A percentile compares a stretch with the other conserved stretches of the same genome.
These are phyloP conservation scores for Parmales sp. DNA, from an alignment of 108 stramenopile species.

Conservation along the genomic window DNA sequence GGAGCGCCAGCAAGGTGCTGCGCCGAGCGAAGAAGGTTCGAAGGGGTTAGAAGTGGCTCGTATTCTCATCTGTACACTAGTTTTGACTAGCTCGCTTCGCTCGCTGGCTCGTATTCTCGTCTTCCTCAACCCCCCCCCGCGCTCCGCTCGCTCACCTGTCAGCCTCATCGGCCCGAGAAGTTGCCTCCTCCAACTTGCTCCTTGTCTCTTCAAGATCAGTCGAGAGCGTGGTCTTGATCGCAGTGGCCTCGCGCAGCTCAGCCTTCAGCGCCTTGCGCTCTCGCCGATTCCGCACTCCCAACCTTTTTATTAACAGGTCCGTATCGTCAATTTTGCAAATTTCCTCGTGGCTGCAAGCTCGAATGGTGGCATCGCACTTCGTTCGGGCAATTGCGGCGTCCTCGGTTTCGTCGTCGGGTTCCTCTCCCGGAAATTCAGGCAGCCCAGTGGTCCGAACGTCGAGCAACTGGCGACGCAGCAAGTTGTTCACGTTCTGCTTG, in stretches of 20 bases:
- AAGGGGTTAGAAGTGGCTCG: too few relatives aligned
- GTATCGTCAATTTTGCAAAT: background rate
- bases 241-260: background rate
- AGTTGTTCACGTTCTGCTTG: background rate
- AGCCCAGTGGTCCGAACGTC: background rate
- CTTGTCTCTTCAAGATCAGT: background rate
- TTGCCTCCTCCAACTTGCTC: background rate
- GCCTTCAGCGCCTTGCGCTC: constrained; percentile 3
- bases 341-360: background rate
- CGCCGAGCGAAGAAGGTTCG: too few relatives aligned
- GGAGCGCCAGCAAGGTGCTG: background rate
- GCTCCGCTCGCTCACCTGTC: too few relatives aligned
- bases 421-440: background rate
- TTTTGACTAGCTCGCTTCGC: too few relatives aligned
- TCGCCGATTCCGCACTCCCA: constrained; percentile 3
- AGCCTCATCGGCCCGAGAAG: constrained; percentile 1
- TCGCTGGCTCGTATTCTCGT: too few relatives aligned
- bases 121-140: too few relatives aligned
- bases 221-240: background rate
- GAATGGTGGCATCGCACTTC: background rate
- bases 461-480: constrained; percentile 5
- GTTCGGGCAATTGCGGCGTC: background rate
- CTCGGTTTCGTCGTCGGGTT: background rate
- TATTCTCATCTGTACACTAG: too few relatives aligned
- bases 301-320: background rate